Base-by-base conservation (phyloP, 2,329 filamentous ascomycete species). In the Fusarium sp. region DNA sequence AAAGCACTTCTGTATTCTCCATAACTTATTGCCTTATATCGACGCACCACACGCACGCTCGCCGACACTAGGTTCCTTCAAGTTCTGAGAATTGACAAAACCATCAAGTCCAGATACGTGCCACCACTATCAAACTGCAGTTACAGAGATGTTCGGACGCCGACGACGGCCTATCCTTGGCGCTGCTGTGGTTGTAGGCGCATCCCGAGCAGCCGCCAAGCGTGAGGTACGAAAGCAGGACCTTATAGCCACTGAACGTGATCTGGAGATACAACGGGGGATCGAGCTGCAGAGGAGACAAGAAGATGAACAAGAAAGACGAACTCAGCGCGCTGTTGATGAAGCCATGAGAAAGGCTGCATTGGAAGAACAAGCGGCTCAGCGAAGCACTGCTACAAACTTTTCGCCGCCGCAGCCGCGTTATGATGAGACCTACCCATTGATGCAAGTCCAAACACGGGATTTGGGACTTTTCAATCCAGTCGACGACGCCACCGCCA, bases 91-190 rank as follows among this genome's bases (percentile, higher is more conserved):
- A 23, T 23, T 23, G 23, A 23, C 23, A 23, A 23, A 20, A 23
- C 23, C 23, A 23, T 23, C 23, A 23, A 23, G 23, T 23, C 23
- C 23, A 23, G 4, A 23, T 23, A 23, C 23, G 23, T 23, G 6
- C 6, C 6, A 23, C 6, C 23, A 20, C 4, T n/a, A 38, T 7
- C n/a, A 20, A 38, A 12, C 10, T 20, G 11, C 12, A 16, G 10
- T 38, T 12, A 6, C 16, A 9, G 9, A 16, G 23, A 57, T 57
- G 54, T 51, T 51, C 36, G 28, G 36, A 13, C 36, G 36, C 28
- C 54, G 45, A 20, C 36, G 36, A 26, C 51, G 54, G 12, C 54
- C 45, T 11, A 57, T 57, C 13, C 54, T 57, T 3, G 36, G 54
- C 4, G 54, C 54, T 16, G 54, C 45, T 20, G 45, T 57, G 4